These are phyloP conservation scores for Trametes gibbosa DNA, from an alignment of 768 basidiomycete species.

Conservation along the genomic window DNA sequence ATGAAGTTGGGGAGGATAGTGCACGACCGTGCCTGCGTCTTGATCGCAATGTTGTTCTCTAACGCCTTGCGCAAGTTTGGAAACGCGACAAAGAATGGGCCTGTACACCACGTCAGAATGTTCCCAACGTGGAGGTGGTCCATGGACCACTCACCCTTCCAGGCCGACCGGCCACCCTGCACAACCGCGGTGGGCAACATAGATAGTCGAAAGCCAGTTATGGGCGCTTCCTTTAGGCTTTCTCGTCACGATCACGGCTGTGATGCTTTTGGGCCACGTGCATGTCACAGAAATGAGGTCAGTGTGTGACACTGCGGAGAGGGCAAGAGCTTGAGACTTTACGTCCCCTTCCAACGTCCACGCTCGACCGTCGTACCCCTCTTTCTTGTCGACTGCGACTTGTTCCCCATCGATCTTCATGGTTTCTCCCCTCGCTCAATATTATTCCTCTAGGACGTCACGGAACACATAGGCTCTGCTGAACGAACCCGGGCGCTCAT, in stretches of 20 bases:
- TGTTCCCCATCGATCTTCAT: constrained; percentile 1
- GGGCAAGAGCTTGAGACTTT: not conserved
- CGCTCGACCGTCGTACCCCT: not conserved
- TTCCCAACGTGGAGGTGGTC: not conserved
- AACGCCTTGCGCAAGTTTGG: constrained; percentile 82
- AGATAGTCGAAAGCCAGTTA: constrained; percentile 36
- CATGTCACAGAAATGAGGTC: constrained; percentile 7
- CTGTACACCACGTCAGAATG: constrained; percentile 39
- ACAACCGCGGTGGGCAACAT: constrained; percentile 67
- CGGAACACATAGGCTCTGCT: not conserved
- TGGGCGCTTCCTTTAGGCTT: constrained; percentile 1
- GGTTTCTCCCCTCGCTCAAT: not conserved
- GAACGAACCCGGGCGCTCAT: not conserved
- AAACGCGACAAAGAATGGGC: constrained; percentile 93
- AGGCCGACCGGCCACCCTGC: constrained; percentile 72
- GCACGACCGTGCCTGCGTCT: constrained; percentile 84
- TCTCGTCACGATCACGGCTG: constrained; percentile 1
- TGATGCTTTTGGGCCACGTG: no score
- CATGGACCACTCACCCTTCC: constrained; percentile 59
- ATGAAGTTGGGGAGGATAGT: constrained; percentile 96
- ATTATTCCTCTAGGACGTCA: not conserved
- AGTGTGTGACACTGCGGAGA: constrained; percentile 9
- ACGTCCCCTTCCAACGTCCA: not conserved
- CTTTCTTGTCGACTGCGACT: constrained; percentile 6
- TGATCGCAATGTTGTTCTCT: constrained; percentile 79